Evolutionary conservation across 495 filamentous ascomycete genomes (phyloP), one percentile per base, ranked within the genome.

Genomic region (Penicillium psychrofluorescens): DNA sequence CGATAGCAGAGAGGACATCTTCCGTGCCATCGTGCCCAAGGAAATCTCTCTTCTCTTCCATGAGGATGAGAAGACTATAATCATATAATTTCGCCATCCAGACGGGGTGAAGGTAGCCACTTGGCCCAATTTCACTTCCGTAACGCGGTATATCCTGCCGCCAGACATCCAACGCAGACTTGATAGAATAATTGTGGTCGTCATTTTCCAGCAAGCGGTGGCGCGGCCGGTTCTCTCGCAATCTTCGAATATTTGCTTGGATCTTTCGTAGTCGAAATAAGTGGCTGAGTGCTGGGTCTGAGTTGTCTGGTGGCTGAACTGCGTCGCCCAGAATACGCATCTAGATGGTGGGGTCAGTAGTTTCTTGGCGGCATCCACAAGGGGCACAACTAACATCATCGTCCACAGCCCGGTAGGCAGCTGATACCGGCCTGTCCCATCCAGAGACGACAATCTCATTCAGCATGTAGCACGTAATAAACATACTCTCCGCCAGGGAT

Each of bases 71-170:
- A 9, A 64, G 49, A 32, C 59, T 64, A 44, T 64, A 64, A 16
- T 61, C 54, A 35, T 64, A 64, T 13, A 64, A 38, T 22, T 62
- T 64, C 22, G 50, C 40, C 59, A 64, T 64, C 59, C 59, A 64
- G 29, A 51, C 48, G 8, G 61, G 61, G 36, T 64, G 52, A 16
- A 52, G 49, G 8, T 58, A 61, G 22, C 58, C 57, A 29, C 51
- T 48, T 22, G 53, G 56, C 3, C 45, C 54, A 30, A 51, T 51
- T 14, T 49, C 43, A 8, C 46, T 54, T 30, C 48, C 53, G 33
- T 62, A 62, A 7, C 41, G 50, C 9, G 61, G 59, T n/a, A 64
- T 64, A n/a, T 64, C 61, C 22, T 58, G 45, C 32, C 57, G 45
- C 61, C 61, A 64, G 8, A 53, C 45, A 41, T 58, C 50, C 8